Evolutionary conservation across 768 basidiomycete species (phyloP), one percentile per base, ranked within the genome.

Genomic region (Amanita brunnescens): DNA sequence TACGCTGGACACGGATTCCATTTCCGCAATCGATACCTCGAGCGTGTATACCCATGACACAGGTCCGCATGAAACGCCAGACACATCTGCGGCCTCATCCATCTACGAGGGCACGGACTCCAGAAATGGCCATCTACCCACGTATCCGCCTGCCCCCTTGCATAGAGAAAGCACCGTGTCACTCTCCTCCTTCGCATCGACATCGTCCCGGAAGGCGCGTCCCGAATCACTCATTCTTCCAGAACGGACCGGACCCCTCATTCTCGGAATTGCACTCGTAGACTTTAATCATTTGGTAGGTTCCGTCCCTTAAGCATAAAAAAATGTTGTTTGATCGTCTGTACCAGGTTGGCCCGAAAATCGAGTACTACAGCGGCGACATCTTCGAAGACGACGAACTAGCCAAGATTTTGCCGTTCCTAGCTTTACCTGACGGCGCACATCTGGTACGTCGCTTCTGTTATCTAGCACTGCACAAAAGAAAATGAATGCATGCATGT

Each of bases 351-450:
- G 96, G 96, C 0, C 96, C 96, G 16, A 83, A 80, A 43, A 87
- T 98, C 50, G 93, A 99, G 59, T 87, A 89, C 54, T 80, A 78
- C 14, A 72, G 80, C 59, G 89, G 88, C 2, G 81, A 83, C 2
- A 77, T 95, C 26, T 85, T 88, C 56, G 77, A 88, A 32, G 85
- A 98, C 62, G 88, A 91, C 54, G 90, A 94, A 62, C 74, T 97
- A 24, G 71, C 74, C 30, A 87, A 85, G 64, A 82, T 91, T 30
- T 72, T 99, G 26, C 96, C 96, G 0, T 98, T 99, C 69, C 76
- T 99, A 10, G 96, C 96, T 0, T 76, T 99, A 23, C 96, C 96
- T 1, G 96, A 99, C 60, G 96, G 96, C 14, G 96, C 96, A 8
- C 96, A 99, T 69, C 65, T 96, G 58, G 91, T 94, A 59, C 55